These are phyloP conservation scores for Kodamaea fungicola DNA, from an alignment of 1,139 yeast genomes.

Conservation along the genomic window DNA sequence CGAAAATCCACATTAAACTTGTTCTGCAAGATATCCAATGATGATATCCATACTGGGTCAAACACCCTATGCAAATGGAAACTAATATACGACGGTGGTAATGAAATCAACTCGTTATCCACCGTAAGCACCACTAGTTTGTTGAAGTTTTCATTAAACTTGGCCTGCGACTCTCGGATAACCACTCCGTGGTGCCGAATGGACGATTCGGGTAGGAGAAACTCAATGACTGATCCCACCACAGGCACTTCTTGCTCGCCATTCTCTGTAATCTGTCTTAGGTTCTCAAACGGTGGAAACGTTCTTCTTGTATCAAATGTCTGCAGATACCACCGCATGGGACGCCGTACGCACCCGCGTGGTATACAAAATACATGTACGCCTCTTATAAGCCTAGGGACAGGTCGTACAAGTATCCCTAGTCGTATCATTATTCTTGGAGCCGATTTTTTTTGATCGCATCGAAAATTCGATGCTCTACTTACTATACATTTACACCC, in stretches of 20 bases:
- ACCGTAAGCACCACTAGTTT: constrained; percentile 30
- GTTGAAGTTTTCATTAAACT: constrained; percentile 33
- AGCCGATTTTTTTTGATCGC: neutral
- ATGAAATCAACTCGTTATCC: constrained; percentile 25
- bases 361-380: no score
- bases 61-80: constrained; percentile 27
- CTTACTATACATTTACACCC: constrained; percentile 31
- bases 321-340: no score
- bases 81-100: constrained; percentile 24
- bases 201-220: constrained; percentile 6
- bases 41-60: constrained; percentile 18
- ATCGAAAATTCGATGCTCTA: neutral
- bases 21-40: constrained; percentile 19
- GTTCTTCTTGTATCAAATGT: neutral
- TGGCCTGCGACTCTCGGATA: constrained; percentile 24
- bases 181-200: constrained; percentile 29
- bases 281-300: constrained; percentile 11
- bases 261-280: constrained; percentile 17
- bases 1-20: constrained; percentile 18
- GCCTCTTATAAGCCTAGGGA: no score
- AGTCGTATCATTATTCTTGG: constrained; percentile 3
- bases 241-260: constrained; percentile 20
- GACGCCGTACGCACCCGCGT: no score
- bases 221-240: constrained; percentile 37
- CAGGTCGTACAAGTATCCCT: neutral